A percentile compares a stretch with the other conserved stretches of the same genome.
phyloP scores from a whole-genome alignment of 2,329 filamentous ascomycete genomes.

The Orbilia brochopaga region DNA sequence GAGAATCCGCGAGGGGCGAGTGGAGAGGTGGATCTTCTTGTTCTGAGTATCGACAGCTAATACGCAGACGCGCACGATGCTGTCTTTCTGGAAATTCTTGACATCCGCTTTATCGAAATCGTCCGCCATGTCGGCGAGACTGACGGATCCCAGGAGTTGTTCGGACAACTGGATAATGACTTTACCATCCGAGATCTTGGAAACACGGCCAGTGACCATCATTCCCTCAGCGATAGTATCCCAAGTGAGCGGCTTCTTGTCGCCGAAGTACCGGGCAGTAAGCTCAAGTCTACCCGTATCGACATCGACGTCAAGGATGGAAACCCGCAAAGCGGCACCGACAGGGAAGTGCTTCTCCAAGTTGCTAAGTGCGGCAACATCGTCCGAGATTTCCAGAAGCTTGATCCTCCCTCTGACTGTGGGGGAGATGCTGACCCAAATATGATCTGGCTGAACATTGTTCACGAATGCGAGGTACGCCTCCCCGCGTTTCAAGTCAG shows the following conservation, averaged over 20 bases:
- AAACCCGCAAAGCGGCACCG: constrained; percentile 83
- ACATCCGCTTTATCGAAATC: constrained; percentile 83
- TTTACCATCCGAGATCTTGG: constrained; percentile 81
- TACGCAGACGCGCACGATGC: constrained; percentile 85
- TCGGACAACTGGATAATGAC: constrained; percentile 86
- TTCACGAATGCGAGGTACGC: constrained; percentile 85
- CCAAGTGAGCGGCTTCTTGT: constrained; percentile 69
- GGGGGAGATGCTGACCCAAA: constrained; percentile 91
- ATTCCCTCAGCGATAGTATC: constrained; percentile 76
- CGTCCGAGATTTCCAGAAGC: constrained; percentile 83
- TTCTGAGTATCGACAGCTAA: constrained; percentile 79
- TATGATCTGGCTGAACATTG: constrained; percentile 76
- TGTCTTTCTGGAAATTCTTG: constrained; percentile 77
- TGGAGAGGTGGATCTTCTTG: constrained; percentile 81
- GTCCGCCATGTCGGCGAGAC: constrained; percentile 82
- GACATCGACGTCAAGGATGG: constrained; percentile 75
- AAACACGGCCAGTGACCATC: constrained; percentile 81
- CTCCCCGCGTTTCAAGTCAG: constrained; percentile 74
- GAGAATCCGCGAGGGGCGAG: constrained; percentile 83
- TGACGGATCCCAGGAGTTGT: constrained; percentile 76
- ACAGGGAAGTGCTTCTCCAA: constrained; percentile 81
- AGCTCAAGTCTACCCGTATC: constrained; percentile 80
- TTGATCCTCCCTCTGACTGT: constrained; percentile 83
- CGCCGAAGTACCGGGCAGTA: constrained; percentile 71
- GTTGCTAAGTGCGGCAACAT: constrained; percentile 78